phyloP scores from a whole-genome alignment of 495 filamentous ascomycete species.

The Annulohypoxylon stygium region DNA sequence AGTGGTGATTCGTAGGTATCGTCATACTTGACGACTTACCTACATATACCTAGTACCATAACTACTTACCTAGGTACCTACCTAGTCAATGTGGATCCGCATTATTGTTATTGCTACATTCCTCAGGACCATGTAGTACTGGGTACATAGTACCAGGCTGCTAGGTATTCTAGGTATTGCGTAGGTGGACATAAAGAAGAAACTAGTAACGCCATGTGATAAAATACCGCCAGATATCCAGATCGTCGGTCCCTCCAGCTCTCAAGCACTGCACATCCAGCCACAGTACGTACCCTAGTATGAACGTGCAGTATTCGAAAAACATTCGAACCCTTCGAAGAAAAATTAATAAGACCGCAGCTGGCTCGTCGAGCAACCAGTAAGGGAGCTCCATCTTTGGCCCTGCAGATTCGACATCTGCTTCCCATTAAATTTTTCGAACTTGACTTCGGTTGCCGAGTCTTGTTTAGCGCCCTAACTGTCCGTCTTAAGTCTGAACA shows the following conservation, averaged over 20 bases:
- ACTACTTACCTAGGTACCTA: background rate
- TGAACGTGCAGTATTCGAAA: conserved; percentile 21
- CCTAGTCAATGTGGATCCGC: background rate
- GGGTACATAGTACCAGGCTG: background rate
- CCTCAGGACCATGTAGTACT: background rate
- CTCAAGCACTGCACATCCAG: no score
- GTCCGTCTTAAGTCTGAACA: conserved; percentile 45
- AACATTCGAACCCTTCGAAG: conserved; percentile 5
- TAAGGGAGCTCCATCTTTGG: conserved; percentile 29
- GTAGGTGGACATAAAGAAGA: conserved; percentile 15
- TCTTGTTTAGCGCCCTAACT: conserved; percentile 49
- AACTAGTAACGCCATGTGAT: conserved; percentile 37
- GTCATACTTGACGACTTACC: conserved; percentile 14
- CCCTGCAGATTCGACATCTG: conserved; percentile 45
- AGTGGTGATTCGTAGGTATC: conserved; percentile 24
- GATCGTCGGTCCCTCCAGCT: conserved; percentile 34
- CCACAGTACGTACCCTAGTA: background rate
- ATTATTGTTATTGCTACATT: conserved; percentile 1
- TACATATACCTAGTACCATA: background rate
- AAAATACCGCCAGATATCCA: conserved; percentile 40
- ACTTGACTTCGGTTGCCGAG: conserved; percentile 46
- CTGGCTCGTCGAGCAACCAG: conserved; percentile 33
- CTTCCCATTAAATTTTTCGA: conserved; percentile 26
- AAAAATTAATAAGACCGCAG: conserved; percentile 31
- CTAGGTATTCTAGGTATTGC: background rate